Evolutionary conservation across 164 flowering plant genomes (phyloP), one percentile per base, ranked within the genome.

Genomic region (Annona squamosa): DNA sequence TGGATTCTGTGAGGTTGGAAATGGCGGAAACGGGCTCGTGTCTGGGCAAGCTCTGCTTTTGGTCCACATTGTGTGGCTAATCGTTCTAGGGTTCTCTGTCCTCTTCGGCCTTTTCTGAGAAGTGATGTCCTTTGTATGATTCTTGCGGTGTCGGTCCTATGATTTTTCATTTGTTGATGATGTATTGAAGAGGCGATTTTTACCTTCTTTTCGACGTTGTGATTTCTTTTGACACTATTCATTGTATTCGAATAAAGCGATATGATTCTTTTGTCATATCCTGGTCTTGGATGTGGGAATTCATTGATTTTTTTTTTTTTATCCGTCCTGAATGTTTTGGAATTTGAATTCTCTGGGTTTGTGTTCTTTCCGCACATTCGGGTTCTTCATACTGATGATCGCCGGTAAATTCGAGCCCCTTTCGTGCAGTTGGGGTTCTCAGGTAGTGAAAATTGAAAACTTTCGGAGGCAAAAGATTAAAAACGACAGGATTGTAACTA

Each of bases 31-130:
- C 65, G 83, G 75, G 13, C 82, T 86, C 47, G 70, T 86, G 12
- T 75, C 88, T 5, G 89, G 85, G 13, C 89, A 86, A 77, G 93
- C 89, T 5, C 76, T 89, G 64, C 82, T 86, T 37, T 67, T 87
- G 78, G 83, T 89, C 4, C 91, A 89, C 75, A 87, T 89, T 66
- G 83, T 89, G 7, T 88, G 90, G 92, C 85, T 86, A 63, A 81
- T 86, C 74, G 82, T 87, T 5, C 80, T 87, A 3, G 93, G 87
- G 2, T 66, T 66, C 80, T 89, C 75, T 80, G 79, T 19, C 80
- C 85, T 43, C 70, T 89, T 42, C 16, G 68, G 68, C 46, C 13
- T 66, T 13, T 43, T 66, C 46, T 66, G 68, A 66, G 1, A 16
- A 9, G 59, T 9, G n/a, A 66, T 44, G 7, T 63, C 65, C 18